A percentile compares a stretch with the other conserved stretches of the same genome.
These are phyloP conservation scores for Neophaeococcomyces mojaviensis DNA, from an alignment of 2,329 filamentous ascomycete species.

Conservation along the genomic window DNA sequence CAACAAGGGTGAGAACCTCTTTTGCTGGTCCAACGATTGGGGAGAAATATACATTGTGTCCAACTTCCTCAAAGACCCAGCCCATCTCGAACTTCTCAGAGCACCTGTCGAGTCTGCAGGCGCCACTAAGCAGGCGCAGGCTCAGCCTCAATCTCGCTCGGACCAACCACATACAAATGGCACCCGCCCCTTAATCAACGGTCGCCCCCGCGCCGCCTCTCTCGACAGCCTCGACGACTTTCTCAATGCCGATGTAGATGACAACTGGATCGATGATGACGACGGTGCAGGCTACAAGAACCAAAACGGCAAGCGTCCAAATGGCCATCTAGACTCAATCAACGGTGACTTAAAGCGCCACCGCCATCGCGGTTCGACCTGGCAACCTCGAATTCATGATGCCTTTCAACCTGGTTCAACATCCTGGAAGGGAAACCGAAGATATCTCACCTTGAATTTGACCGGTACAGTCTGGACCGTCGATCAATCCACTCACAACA, in stretches of 20 bases:
- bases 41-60: slow-evolving; percentile 89
- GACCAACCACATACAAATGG: slow-evolving; percentile 51
- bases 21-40: slow-evolving; percentile 86
- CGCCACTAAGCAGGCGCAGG: slow-evolving; percentile 74
- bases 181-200: slow-evolving; percentile 45
- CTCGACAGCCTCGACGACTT: slow-evolving; percentile 76
- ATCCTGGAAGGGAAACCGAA: slow-evolving; percentile 88
- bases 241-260: slow-evolving; percentile 55
- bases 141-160: slow-evolving; percentile 53
- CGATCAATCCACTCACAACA: slow-evolving; percentile 86
- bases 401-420: slow-evolving; percentile 91
- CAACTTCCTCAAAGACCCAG: slow-evolving; percentile 55
- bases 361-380: slow-evolving; percentile 32
- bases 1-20: slow-evolving; percentile 67
- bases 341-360: slow-evolving; percentile 29
- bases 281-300: slow-evolving; percentile 85
- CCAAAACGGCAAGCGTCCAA: slow-evolving; percentile 55
- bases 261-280: slow-evolving; percentile 85
- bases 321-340: slow-evolving; percentile 33
- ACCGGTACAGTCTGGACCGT: slow-evolving; percentile 96
- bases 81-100: slow-evolving; percentile 48
- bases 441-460: slow-evolving; percentile 87
- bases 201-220: slow-evolving; percentile 50
- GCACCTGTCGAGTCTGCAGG: slow-evolving; percentile 33
- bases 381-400: slow-evolving; percentile 65